A percentile compares a stretch with the other conserved stretches of the same genome.
Conservation (phyloP, 257 asterid genomes). For the Nicotiana knightiana region DNA sequence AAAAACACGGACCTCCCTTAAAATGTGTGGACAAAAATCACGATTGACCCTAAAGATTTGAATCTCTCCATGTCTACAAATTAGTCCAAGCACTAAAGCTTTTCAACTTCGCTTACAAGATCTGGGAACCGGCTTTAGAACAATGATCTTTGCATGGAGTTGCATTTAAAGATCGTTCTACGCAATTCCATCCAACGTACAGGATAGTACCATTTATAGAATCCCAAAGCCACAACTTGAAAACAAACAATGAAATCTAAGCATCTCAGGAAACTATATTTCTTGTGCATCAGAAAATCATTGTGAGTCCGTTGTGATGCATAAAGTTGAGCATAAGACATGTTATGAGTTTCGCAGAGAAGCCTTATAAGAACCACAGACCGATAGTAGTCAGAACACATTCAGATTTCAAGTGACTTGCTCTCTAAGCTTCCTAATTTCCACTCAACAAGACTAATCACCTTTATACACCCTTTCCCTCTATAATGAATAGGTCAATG, state of each 20-base stretch:
- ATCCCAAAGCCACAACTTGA: neutral
- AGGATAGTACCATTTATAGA: neutral
- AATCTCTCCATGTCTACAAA: neutral
- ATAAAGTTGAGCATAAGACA: neutral
- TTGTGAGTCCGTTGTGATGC: neutral
- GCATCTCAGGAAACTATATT: neutral
- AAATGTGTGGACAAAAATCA: neutral
- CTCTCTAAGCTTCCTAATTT: neutral
- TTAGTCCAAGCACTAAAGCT: neutral
- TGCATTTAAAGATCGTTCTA: neutral
- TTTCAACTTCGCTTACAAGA: neutral
- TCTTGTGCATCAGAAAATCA: neutral
- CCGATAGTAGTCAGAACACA: neutral
- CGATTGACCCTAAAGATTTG: neutral
- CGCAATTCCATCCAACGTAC: neutral
- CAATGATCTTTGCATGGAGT: neutral
- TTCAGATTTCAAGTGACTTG: neutral
- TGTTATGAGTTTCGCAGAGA: neutral
- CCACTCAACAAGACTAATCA: neutral
- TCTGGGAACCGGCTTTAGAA: neutral
- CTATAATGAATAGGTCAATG: neutral
- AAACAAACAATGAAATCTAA: neutral
- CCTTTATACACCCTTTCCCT: neutral
- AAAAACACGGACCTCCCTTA: neutral
- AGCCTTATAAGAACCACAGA: neutral